Evolutionary conservation across 2,329 filamentous ascomycete genomes (phyloP), one percentile per base, ranked within the genome.

Genomic region (Hymenoscyphus repandus): DNA sequence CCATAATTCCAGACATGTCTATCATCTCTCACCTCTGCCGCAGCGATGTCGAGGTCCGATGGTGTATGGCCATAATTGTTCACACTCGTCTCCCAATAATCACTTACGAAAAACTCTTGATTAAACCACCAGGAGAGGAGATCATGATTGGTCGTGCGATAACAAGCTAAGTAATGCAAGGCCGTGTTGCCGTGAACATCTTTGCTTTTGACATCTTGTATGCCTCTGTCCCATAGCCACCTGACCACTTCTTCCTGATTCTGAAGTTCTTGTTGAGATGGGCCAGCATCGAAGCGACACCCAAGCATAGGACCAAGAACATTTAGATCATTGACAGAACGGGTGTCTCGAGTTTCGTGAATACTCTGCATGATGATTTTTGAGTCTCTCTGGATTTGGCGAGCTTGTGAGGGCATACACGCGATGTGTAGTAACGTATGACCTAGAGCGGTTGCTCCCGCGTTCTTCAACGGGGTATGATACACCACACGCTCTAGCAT

Each of bases 361-460:
- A 59, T 58, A 34, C 48, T 56, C 30, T 47, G 32, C 27, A 40
- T 49, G 22, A 56, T 53, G 12, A 49, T 13, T 34, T 47, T 30
- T 1, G 57, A 49, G 44, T 51, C 43, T 11, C 51, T 42, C 18
- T 58, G 53, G 5, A 58, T 41, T 12, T 53, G 45, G 18, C 45
- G n/a, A 18, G 41, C 43, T 34, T 47, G 46, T 3, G 46, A 32
- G 10, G 55, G 54, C 56, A 58, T 53, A 33, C 53, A 60, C 11
- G 58, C 56, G 32, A 60, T 45, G 39, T 60, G 58, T 34, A 60
- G 34, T 34, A 60, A 54, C 44, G 53, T 56, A 57, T 60, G 58
- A 11, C 56, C 58, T 11, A 58, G 43, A 39, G 52, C 50, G 4
- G 57, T 56, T 6, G 47, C 41, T 3, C 50, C 51, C 6, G 57